These are phyloP conservation scores for Cucurbita pepo DNA, from an alignment of 306 rosid species.

Conservation along the genomic window DNA sequence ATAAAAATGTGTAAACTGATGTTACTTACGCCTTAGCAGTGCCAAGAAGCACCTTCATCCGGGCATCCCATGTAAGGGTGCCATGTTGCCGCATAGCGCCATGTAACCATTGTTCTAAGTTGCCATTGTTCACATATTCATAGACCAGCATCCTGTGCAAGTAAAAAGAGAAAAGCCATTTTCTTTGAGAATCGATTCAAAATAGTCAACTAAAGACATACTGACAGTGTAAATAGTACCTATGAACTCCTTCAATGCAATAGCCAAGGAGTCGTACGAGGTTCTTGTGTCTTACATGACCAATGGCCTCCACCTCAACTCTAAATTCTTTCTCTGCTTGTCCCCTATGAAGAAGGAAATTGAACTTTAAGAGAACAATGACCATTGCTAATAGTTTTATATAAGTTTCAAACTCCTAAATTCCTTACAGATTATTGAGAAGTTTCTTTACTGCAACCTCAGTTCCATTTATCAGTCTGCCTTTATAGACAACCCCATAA, in stretches of 20 bases:
- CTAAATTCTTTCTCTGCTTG: conserved; percentile 97
- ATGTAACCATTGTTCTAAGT: conserved; percentile 92
- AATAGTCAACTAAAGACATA: neutral
- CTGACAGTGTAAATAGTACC: conserved; percentile 24
- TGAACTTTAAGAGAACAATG: neutral
- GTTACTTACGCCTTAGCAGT: conserved; percentile 89
- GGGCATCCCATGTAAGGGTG: conserved; percentile 80
- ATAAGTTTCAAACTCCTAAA: conserved; percentile 6
- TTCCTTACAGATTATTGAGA: conserved; percentile 81
- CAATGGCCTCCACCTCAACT: conserved; percentile 98
- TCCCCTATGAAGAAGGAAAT: conserved; percentile 42
- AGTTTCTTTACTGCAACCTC: conserved; percentile 95
- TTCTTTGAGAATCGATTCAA: neutral
- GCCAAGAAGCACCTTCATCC: conserved; percentile 73
- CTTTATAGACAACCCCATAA: conserved; percentile 87
- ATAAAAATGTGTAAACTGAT: neutral
- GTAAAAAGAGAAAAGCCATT: neutral
- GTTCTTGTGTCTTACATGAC: conserved; percentile 92
- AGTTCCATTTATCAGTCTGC: conserved; percentile 68
- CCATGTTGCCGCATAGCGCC: conserved; percentile 71
- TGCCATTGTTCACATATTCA: conserved; percentile 92
- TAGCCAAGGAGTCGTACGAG: conserved; percentile 87
- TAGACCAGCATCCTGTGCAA: conserved; percentile 73
- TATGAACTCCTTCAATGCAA: conserved; percentile 86
- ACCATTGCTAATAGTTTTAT: neutral